Evolutionary conservation across 306 rosid genomes (phyloP), one percentile per base, ranked within the genome.

Genomic region (Ormosia emarginata): DNA sequence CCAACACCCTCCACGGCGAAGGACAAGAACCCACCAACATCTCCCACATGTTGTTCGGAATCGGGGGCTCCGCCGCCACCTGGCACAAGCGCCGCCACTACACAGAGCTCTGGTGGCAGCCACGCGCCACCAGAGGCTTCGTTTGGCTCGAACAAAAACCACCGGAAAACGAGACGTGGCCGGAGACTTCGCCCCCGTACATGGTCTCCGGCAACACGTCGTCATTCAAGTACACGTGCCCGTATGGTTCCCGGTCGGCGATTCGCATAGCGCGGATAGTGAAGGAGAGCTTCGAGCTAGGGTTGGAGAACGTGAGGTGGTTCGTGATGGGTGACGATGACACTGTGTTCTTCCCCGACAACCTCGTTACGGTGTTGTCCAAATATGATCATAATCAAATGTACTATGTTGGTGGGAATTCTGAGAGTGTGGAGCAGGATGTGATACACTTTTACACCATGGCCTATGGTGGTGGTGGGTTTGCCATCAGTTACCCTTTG

Each of bases 301-400:
- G 92, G 5, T 0, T 86, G 55, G 82, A 79, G 0, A 76, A 87
- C 9, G 89, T 92, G 50, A 85, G 97, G 73, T 92, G 98, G 98
- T 92, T 94, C 8, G 97, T 94, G 2, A 85, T 94, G 98, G 95
- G 95, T 1, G 98, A 94, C 1, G 98, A 94, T 1, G 98, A 94
- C n/a, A 94, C 98, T 0, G 88, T 92, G 0, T 92, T 92, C 70
- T 94, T 94, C 53, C 43, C 87, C 2, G 88, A 89, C 17, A 94
- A 94, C 53, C 82, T 89, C 2, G 84, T 90, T 0, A 82, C 77
- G 4, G 97, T 94, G 43, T 73, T 94, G 14, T 83, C 75, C 1
- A 94, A 90, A 74, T 92, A 94, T 18, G 97, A 94, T 71, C 97
- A 94, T 10, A 87, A 84, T 73, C 88, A 92, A 75, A 90, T 94